Percentiles rank a stretch among this genome's conserved stretches.
These are phyloP conservation scores for Jacaranda copaia DNA, from an alignment of 257 asterid species.

Conservation along the genomic window DNA sequence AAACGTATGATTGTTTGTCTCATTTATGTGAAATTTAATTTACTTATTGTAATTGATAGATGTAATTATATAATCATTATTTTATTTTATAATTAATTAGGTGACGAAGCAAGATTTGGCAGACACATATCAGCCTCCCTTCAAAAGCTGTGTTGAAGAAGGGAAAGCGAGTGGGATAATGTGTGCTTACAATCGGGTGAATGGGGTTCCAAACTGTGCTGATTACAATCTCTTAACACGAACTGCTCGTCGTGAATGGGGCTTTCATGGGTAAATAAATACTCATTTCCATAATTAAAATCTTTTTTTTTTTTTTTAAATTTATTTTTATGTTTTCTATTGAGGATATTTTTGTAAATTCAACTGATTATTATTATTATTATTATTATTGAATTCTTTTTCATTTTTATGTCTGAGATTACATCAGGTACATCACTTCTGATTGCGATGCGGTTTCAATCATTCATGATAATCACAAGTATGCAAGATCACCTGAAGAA, in stretches of 20 bases:
- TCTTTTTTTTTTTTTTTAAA: not conserved
- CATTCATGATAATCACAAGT: conserved; percentile 62
- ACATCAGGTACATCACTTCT: conserved; percentile 77
- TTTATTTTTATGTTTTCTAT: too few relatives aligned
- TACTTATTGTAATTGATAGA: too few relatives aligned
- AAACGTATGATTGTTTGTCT: too few relatives aligned
- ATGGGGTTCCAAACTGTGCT: conserved; percentile 89
- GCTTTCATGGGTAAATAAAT: conserved; percentile 67
- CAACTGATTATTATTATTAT: not conserved
- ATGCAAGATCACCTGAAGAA: conserved; percentile 71
- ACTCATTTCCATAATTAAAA: not conserved
- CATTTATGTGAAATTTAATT: too few relatives aligned
- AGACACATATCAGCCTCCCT: conserved; percentile 94
- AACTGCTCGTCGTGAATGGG: conserved; percentile 80
- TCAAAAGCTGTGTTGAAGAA: conserved; percentile 67
- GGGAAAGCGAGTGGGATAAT: conserved; percentile 91
- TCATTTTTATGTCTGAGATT: not conserved
- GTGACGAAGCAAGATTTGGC: conserved; percentile 87
- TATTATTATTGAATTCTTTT: not conserved
- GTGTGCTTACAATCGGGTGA: conserved; percentile 93
- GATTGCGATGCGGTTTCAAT: conserved; percentile 81
- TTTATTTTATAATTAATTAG: conserved; percentile 37
- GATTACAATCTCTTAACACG: conserved; percentile 68
- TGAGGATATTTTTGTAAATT: conserved; percentile 12
- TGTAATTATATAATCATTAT: not conserved